Evolutionary conservation across 2,329 filamentous ascomycete species (phyloP).

Genomic region (Pseudocercospora fijiensis): DNA sequence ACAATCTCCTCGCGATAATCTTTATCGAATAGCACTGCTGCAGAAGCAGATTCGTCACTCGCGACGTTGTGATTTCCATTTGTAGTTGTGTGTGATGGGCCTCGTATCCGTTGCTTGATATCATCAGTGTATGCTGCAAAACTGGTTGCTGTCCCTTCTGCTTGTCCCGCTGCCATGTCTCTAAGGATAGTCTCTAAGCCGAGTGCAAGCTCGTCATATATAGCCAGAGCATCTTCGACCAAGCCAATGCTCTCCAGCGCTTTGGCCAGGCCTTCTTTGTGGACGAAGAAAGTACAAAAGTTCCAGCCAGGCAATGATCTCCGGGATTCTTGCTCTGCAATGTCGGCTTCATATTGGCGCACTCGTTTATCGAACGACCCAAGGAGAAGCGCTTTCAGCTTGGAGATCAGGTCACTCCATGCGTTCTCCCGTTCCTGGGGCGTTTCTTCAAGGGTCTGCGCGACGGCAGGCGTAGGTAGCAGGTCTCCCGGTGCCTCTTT

Average conservation of each 20-base stretch:
- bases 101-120: slow-evolving; percentile 45
- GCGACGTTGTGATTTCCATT: slow-evolving; percentile 23
- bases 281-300: slow-evolving; percentile 97
- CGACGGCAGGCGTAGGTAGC: slow-evolving; percentile 46
- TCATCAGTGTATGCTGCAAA: slow-evolving; percentile 73
- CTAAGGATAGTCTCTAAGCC: slow-evolving; percentile 80
- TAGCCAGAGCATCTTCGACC: slow-evolving; percentile 89
- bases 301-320: slow-evolving; percentile 92
- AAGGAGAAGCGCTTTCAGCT: slow-evolving; percentile 83
- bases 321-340: slow-evolving; percentile 88
- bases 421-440: slow-evolving; percentile 76
- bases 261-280: slow-evolving; percentile 90
- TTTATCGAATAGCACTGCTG: slow-evolving; percentile 53
- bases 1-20: slow-evolving; percentile 89
- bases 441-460: slow-evolving; percentile 62
- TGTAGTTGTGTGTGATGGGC: slow-evolving; percentile 14
- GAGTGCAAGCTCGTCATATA: slow-evolving; percentile 89
- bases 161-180: slow-evolving; percentile 64
- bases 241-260: slow-evolving; percentile 96
- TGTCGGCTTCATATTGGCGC: slow-evolving; percentile 93
- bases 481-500: slow-evolving; percentile 47
- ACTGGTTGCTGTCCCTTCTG: slow-evolving; percentile 67
- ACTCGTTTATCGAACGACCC: slow-evolving; percentile 88
- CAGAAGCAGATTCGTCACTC: slow-evolving; percentile 19
- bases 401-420: slow-evolving; percentile 79